Conservation (phyloP, 2,329 filamentous ascomycete species). For the Triangularia setosa region DNA sequence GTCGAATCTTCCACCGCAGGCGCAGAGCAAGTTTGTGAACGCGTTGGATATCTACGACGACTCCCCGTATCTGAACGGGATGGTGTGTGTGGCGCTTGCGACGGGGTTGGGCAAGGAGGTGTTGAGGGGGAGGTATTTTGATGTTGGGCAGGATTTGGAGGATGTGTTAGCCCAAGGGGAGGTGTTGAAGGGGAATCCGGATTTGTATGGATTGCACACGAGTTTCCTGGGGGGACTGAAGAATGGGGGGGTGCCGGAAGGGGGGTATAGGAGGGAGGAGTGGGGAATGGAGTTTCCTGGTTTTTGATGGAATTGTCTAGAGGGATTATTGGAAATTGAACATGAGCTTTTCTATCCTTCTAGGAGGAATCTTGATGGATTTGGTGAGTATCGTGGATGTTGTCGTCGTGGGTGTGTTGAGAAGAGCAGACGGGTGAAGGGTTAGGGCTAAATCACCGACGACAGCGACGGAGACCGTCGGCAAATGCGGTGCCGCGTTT, state of each 20-base stretch:
- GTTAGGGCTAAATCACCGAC: neutral
- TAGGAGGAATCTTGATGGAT: too few species aligned
- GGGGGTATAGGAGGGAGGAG: conserved; percentile 17
- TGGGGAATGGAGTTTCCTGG: conserved; percentile 24
- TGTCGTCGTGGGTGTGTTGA: neutral
- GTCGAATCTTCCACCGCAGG: conserved; percentile 20
- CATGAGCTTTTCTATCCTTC: neutral
- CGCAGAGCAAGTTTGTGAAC: conserved; percentile 16
- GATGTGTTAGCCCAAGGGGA: conserved; percentile 27
- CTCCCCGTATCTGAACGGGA: conserved; percentile 32
- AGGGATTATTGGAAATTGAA: neutral
- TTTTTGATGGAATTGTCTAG: too few species aligned
- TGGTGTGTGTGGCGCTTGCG: conserved; percentile 32
- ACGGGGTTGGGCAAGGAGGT: conserved; percentile 27
- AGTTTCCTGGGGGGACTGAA: conserved; percentile 26
- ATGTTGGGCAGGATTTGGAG: conserved; percentile 31
- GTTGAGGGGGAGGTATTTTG: conserved; percentile 29
- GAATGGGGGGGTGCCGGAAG: conserved; percentile 20
- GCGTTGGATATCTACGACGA: conserved; percentile 30
- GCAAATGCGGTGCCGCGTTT: conserved; percentile 1
- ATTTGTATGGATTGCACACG: conserved; percentile 28
- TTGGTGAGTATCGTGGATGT: neutral
- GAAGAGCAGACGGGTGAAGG: neutral
- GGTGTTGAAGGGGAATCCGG: conserved; percentile 21
- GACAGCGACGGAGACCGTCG: neutral